These are phyloP conservation scores for Lecanicillium sp. DNA, from an alignment of 2,329 filamentous ascomycete species.

Conservation along the genomic window DNA sequence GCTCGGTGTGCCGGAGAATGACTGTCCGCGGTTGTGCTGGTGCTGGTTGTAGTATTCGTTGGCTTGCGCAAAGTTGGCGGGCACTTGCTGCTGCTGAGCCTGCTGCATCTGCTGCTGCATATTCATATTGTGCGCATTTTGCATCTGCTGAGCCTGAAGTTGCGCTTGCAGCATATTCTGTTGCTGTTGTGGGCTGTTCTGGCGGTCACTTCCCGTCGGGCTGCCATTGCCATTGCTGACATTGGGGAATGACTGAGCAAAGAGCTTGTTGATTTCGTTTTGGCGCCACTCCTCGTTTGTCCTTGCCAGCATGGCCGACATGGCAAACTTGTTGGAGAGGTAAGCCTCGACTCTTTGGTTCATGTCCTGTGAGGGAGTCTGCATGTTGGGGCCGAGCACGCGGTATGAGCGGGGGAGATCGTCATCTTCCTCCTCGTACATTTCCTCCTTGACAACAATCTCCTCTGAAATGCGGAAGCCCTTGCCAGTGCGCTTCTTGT, in stretches of 20 bases:
- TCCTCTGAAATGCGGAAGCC: slow-evolving; percentile 74
- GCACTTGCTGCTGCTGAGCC: slow-evolving; percentile 12
- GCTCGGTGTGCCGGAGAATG: no score
- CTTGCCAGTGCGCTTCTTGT: slow-evolving; percentile 80
- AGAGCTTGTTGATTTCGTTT: slow-evolving; percentile 37
- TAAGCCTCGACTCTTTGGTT: slow-evolving; percentile 50
- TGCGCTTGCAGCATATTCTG: background rate
- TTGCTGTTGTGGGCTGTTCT: slow-evolving; percentile 4
- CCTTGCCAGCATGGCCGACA: slow-evolving; percentile 30
- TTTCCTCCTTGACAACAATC: slow-evolving; percentile 82
- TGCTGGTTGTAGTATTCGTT: slow-evolving; percentile 5
- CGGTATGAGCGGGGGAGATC: slow-evolving; percentile 62
- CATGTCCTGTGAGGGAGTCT: slow-evolving; percentile 51
- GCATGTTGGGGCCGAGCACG: slow-evolving; percentile 52
- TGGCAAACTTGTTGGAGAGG: slow-evolving; percentile 31
- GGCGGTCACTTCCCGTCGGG: no score
- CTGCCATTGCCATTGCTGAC: background rate
- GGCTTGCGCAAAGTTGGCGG: slow-evolving; percentile 10
- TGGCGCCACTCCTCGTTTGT: slow-evolving; percentile 31
- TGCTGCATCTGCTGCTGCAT: no score
- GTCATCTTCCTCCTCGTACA: slow-evolving; percentile 94
- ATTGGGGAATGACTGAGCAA: slow-evolving; percentile 37
- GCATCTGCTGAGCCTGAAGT: slow-evolving; percentile 8
- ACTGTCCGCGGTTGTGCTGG: slow-evolving; percentile 13
- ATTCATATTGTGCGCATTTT: background rate